Evolutionary conservation across 345 rosid species (phyloP), one percentile per base, ranked within the genome.

Genomic region (Geranium rotundifolium): DNA sequence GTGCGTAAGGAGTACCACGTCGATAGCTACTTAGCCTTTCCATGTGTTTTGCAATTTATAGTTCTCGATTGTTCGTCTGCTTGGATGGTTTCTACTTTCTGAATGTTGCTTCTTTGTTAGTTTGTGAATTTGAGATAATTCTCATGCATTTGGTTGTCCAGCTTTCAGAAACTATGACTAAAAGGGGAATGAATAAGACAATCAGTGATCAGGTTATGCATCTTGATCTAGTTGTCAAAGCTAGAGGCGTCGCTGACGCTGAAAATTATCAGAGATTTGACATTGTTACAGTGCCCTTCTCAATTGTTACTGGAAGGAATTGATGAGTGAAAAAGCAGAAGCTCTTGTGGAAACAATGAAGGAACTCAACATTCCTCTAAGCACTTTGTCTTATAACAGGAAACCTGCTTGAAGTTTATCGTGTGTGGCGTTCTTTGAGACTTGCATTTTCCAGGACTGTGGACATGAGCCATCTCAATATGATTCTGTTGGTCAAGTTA

Each of bases 191-290:
- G 92, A 86, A 88, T 79, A 90, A 86, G 82, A 93, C 97, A 1
- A 86, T 82, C 39, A 86, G 95, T 64, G 99, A 93, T 80, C 92
- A 90, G 75, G 97, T 96, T 50, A 86, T 93, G 30, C 99, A 93
- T 90, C 90, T 93, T 13, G 97, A 93, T 77, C 81, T 93, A 60
- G 76, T 88, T 65, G 95, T 95, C 39, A 90, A 93, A 80, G 73
- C 84, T 67, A 77, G 73, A 19, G 99, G 96, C 39, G 79, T 88
- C 63, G 63, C 79, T 39, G 95, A 89, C 34, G 92, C 96, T 5
- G 99, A 93, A 68, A 76, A 57, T 71, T 90, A 55, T 86, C 90
- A 0, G 90, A 93, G 70, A 88, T 69, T 62, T 89, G 75, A 66
- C 89, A 79, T 39, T 79, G 84, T 0, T 93, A 93, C 34, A 91